Evolutionary conservation across 2,329 filamentous ascomycete species (phyloP).

Genomic region (Penicillium sp.): DNA sequence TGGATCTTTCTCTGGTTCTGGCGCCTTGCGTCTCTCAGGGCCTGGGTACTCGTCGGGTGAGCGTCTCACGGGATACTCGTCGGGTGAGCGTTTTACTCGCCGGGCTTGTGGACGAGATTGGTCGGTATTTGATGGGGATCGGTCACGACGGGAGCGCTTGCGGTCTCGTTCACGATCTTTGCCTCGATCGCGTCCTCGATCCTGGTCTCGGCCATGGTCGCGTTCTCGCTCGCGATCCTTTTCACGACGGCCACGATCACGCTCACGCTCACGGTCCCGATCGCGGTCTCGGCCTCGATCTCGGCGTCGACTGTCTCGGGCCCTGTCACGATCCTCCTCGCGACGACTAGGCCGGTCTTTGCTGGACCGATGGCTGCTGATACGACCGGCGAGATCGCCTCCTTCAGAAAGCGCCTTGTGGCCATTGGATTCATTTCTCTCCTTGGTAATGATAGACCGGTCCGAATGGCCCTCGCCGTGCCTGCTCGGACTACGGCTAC

Average conservation of each 20-base stretch:
- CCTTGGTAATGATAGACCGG: slow-evolving; percentile 27
- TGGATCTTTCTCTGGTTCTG: slow-evolving; percentile 55
- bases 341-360: slow-evolving; percentile 29
- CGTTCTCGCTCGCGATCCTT: slow-evolving; percentile 37
- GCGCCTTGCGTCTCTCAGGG: slow-evolving; percentile 10
- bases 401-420: slow-evolving; percentile 18
- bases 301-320: slow-evolving; percentile 18
- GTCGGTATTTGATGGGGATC: slow-evolving; percentile 33
- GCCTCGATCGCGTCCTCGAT: slow-evolving; percentile 23
- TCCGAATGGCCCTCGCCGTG: slow-evolving; percentile 37
- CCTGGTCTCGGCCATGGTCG: slow-evolving; percentile 22
- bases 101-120: slow-evolving; percentile 34
- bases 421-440: slow-evolving; percentile 20
- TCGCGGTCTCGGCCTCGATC: slow-evolving; percentile 20
- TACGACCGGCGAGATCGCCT: slow-evolving; percentile 24
- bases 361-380: slow-evolving; percentile 25
- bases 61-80: slow-evolving; percentile 27
- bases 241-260: slow-evolving; percentile 28
- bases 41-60: slow-evolving; percentile 27
- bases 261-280: slow-evolving; percentile 30
- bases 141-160: slow-evolving; percentile 44
- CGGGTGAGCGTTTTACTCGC: slow-evolving; percentile 33
- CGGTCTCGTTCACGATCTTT: slow-evolving; percentile 38
- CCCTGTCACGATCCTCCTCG: slow-evolving; percentile 28
- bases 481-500: slow-evolving; percentile 28